These are phyloP conservation scores for Porcisia hertigi DNA, from an alignment of 208 protist species.

Conservation along the genomic window DNA sequence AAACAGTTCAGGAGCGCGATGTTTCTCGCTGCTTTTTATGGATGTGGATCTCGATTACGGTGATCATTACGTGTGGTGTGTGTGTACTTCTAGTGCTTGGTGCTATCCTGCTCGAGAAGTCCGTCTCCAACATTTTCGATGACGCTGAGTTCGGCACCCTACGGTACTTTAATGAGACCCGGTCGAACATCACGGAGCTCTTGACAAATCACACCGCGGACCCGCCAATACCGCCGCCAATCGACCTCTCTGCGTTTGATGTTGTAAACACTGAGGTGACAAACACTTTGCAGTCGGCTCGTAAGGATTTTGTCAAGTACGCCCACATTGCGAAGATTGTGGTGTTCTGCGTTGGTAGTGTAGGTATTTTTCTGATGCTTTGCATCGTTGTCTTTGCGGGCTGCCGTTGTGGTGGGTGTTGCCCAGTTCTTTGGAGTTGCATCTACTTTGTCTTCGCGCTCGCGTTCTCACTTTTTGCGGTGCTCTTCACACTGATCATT, in stretches of 20 bases:
- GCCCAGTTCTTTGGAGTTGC: constrained; percentile 37
- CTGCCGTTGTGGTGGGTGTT: constrained; percentile 50
- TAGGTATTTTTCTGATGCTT: constrained; percentile 62
- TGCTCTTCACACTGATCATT: constrained; percentile 60
- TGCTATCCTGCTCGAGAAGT: constrained; percentile 35
- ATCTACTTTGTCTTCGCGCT: constrained; percentile 72
- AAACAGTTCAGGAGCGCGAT: constrained; percentile 25
- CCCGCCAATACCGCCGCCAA: constrained; percentile 18
- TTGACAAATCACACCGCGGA: constrained; percentile 39
- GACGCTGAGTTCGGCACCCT: constrained; percentile 38
- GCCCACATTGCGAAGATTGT: constrained; percentile 54
- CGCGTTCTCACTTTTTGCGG: constrained; percentile 52
- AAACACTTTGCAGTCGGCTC: constrained; percentile 30
- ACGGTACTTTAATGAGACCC: constrained; percentile 51
- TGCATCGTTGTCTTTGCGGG: constrained; percentile 57
- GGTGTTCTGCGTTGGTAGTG: constrained; percentile 45
- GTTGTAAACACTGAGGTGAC: constrained; percentile 31
- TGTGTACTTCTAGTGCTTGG: constrained; percentile 68
- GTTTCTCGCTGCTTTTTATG: constrained; percentile 54
- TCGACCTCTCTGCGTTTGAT: constrained; percentile 52
- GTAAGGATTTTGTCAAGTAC: constrained; percentile 69
- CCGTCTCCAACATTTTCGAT: constrained; percentile 31
- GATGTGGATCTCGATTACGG: constrained; percentile 65
- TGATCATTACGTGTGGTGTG: constrained; percentile 53
- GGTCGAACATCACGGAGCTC: constrained; percentile 33